These are phyloP conservation scores for Alloteropsis semialata DNA, from an alignment of 176 grass and related monocot species.

Conservation along the genomic window DNA sequence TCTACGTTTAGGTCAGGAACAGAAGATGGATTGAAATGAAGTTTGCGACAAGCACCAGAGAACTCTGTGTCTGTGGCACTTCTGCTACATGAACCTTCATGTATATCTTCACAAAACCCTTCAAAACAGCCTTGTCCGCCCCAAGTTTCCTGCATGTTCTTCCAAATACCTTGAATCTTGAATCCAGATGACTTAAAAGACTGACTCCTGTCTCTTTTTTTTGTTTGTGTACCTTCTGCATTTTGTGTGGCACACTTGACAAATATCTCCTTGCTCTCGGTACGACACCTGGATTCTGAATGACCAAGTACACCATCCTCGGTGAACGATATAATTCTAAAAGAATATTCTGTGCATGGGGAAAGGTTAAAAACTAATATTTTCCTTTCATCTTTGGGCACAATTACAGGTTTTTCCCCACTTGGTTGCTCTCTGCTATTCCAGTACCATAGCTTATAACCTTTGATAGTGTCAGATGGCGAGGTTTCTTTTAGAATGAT, in stretches of 20 bases:
- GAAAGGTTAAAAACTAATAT: conserved; percentile 76
- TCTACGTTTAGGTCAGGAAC: conserved; percentile 85
- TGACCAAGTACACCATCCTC: conserved; percentile 79
- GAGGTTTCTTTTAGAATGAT: conserved; percentile 73
- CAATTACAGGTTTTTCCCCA: conserved; percentile 52
- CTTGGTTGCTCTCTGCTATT: conserved; percentile 64
- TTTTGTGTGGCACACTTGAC: conserved; percentile 37
- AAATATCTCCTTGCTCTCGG: conserved; percentile 70
- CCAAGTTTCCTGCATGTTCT: conserved; percentile 61
- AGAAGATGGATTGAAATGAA: conserved; percentile 66
- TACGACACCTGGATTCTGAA: conserved; percentile 92
- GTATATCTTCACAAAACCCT: conserved; percentile 47
- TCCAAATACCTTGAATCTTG: conserved; percentile 75
- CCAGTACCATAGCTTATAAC: conserved; percentile 97
- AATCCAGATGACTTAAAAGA: conserved; percentile 70
- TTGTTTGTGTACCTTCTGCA: conserved; percentile 26
- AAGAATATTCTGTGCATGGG: conserved; percentile 92
- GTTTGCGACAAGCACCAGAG: conserved; percentile 60
- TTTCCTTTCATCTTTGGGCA: conserved; percentile 80
- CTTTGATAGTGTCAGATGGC: conserved; percentile 51
- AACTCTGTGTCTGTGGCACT: conserved; percentile 45
- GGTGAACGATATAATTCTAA: conserved; percentile 88
- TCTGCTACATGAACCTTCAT: conserved; percentile 67
- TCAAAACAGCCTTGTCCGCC: conserved; percentile 63
- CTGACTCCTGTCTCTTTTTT: conserved; percentile 48